Conservation (phyloP, 257 asterid genomes). For the Solanum chilense region DNA sequence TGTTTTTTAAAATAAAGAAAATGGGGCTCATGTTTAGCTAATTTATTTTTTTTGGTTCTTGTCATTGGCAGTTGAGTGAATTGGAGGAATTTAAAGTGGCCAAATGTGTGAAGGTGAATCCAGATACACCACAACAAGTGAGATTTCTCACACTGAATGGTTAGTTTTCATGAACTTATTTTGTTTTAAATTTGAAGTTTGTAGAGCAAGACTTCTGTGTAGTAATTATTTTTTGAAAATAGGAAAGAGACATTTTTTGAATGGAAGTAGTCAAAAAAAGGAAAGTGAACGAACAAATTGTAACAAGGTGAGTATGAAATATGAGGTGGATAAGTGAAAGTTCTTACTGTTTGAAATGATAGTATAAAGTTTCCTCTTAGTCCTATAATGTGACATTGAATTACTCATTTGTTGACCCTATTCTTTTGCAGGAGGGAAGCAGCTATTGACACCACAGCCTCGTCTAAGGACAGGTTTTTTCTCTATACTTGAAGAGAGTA, state of each 20-base stretch:
- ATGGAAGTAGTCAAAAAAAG: not conserved
- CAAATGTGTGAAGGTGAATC: conserved; percentile 83
- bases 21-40: not conserved
- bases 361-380: not conserved
- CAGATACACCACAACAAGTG: conserved; percentile 93
- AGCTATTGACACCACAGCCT: conserved; percentile 89
- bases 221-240: not conserved
- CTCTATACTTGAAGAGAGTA: conserved; percentile 55
- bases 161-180: conserved; percentile 3
- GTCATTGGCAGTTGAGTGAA: conserved; percentile 46
- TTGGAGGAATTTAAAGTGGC: conserved; percentile 67
- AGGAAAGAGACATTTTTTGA: not conserved
- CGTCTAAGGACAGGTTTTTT: conserved; percentile 92
- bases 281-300: not conserved
- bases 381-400: not conserved
- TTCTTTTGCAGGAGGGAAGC: conserved; percentile 50
- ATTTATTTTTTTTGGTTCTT: not conserved
- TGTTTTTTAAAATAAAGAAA: not conserved
- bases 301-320: not conserved
- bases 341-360: not conserved
- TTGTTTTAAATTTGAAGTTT: not conserved
- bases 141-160: conserved; percentile 63
- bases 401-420: not conserved
- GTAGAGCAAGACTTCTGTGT: not conserved
- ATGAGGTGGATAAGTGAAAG: not conserved